phyloP scores from a whole-genome alignment of 352 stramenopile species.

The Phytophthora ohioensis region DNA sequence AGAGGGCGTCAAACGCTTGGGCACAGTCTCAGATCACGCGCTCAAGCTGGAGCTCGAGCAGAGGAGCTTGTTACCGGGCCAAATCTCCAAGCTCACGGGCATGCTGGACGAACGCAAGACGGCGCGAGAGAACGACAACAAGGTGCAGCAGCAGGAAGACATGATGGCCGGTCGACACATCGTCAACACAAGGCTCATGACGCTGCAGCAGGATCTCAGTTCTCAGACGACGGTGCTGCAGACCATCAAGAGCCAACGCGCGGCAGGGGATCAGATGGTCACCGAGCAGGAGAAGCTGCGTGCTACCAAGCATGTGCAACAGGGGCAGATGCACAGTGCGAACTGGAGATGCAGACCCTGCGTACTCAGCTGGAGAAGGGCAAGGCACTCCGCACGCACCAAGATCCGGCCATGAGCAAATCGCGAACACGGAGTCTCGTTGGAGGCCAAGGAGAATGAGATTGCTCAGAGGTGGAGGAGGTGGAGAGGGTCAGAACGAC shows the following conservation, averaged over 20 bases:
- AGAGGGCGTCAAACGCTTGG: slow-evolving; percentile 85
- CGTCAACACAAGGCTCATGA: slow-evolving; percentile 82
- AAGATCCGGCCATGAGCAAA: slow-evolving; percentile 71
- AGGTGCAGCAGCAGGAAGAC: slow-evolving; percentile 75
- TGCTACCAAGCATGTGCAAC: slow-evolving; percentile 53
- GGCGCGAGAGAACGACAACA: slow-evolving; percentile 48
- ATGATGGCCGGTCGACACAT: slow-evolving; percentile 86
- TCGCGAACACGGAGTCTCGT: slow-evolving; percentile 64
- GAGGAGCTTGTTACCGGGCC: slow-evolving; percentile 67
- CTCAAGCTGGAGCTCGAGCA: slow-evolving; percentile 84
- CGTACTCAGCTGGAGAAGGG: slow-evolving; percentile 75
- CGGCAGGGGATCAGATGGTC: slow-evolving; percentile 84
- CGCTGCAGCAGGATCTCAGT: slow-evolving; percentile 75
- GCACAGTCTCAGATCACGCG: slow-evolving; percentile 87
- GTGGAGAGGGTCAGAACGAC: slow-evolving; percentile 83
- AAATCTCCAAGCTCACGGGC: slow-evolving; percentile 84
- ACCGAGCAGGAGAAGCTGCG: slow-evolving; percentile 83
- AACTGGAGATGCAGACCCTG: slow-evolving; percentile 80
- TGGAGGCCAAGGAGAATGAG: slow-evolving; percentile 68
- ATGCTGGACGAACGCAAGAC: slow-evolving; percentile 70
- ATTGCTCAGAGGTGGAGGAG: slow-evolving; percentile 75
- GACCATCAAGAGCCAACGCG: slow-evolving; percentile 76
- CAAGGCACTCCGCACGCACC: slow-evolving; percentile 71
- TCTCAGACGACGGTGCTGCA: slow-evolving; percentile 64
- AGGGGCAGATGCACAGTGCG: slow-evolving; percentile 54